Base-by-base conservation (phyloP, 2,329 filamentous ascomycete genomes). In the Leptoxyphium fumago region DNA sequence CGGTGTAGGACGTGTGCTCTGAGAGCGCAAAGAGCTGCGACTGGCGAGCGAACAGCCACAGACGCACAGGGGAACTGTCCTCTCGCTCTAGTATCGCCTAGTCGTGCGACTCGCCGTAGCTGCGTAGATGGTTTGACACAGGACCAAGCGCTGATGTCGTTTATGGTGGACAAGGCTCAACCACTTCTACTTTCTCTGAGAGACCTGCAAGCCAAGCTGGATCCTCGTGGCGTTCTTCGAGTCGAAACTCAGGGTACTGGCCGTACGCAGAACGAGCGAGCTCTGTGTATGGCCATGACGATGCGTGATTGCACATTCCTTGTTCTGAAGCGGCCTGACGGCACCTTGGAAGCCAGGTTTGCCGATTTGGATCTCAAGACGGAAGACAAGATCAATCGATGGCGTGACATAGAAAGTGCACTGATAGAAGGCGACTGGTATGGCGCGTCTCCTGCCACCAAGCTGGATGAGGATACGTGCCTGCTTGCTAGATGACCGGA, bases 341-440 rank as follows among this genome's bases (percentile, higher is more conserved):
- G 45, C 4, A 45, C 48, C 0, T 57, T 69, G 11, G 65, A 66
- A 30, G 63, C 62, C 9, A 61, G 65, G 38, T 52, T 71, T 3
- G 67, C 61, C 1, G 68, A 71, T 50, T 57, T 71, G 5, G 68
- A 71, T 45, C 59, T 67, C 50, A 71, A 71, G 51, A 61, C 60
- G 5, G 51, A 55, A 0, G 63, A 61, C 38, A 69, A 68, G 51
- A 45, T 67, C 4, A 42, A 47, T 9, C 60, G 64, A 30, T 70
- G 68, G 68, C 51, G 47, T 41, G 48, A 55, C 5, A 64, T 64
- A n/a, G 67, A 71, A 45, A 45, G 46, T n/a, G 46, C 46, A 10
- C 48, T 71, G 44, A 49, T 62, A 9, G 48, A 58, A n/a, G 61
- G 55, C 8, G 64, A 59, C 1, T 67, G 64, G 63, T 70, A 69